Evolutionary conservation across 768 basidiomycete genomes (phyloP), one percentile per base, ranked within the genome.

Genomic region (Lactifluus hygrophoroides): DNA sequence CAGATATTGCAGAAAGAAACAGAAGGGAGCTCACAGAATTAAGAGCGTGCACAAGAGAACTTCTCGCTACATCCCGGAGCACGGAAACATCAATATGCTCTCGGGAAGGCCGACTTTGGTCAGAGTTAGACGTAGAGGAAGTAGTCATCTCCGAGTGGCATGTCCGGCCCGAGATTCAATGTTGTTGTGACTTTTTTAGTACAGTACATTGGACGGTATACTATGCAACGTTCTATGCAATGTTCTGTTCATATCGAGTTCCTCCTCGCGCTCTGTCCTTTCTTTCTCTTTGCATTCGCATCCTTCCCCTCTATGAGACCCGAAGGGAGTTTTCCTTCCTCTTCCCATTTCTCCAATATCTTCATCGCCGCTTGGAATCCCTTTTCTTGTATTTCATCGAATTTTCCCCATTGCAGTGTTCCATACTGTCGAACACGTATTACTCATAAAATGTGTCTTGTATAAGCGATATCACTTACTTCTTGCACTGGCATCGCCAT

Each of bases 401-500:
- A 95, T 70, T 90, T 90, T 53, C 80, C 76, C 67, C 92, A 94
- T 69, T 94, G 90, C 25, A 97, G 76, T 5, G 94, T 97, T 5
- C 93, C 92, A 64, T 88, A 98, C 85, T 93, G 68, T 66, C 58
- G 23, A 16, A 30, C 37, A 16, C 28, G 32, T 10, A 27, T 55
- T 25, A 14, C 19, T 5, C n/a, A n/a, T n/a, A n/a, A 13, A n/a
- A 19, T 6, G 23, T 27, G 13, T n/a, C 27, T 3, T 28, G 37
- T 34, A 27, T 35, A 40, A 35, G 23, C n/a, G 23, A 19, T 14
- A 21, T 34, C 19, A 67, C 76, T 61, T 65, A 90, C 90, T 73
- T 90, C 84, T 63, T 96, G 91, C 13, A 99, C 94, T 0, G 96
- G 96, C 88, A 98, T 90, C 59, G 83, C 81, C 71, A 96, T 85